These are phyloP conservation scores for Heliamphora pulchella DNA, from an alignment of 179 eudicot genomes.

Conservation along the genomic window DNA sequence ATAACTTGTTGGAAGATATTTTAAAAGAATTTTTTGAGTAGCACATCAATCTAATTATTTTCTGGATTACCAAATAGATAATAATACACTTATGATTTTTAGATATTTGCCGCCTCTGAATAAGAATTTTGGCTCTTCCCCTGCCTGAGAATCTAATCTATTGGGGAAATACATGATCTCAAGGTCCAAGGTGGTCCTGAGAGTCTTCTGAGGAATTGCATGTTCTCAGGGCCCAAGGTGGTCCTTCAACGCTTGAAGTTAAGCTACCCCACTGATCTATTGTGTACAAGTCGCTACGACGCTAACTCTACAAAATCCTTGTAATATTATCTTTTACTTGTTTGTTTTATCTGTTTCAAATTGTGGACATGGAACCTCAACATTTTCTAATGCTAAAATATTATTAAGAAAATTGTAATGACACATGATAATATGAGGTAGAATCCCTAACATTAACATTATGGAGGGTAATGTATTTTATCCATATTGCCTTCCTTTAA, in stretches of 20 bases:
- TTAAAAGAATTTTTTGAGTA: no score
- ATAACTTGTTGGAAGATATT: no score
- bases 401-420: neutral
- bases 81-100: no score
- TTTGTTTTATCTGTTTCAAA: neutral
- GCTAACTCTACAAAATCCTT: neutral
- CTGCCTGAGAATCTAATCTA: no score
- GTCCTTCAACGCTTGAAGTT: neutral
- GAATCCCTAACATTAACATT: constrained; percentile 2
- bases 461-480: neutral
- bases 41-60: no score
- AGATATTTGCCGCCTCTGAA: no score
- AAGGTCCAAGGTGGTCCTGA: constrained; percentile 1
- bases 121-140: no score
- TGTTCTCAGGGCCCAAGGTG: neutral
- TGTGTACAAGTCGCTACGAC: neutral
- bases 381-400: neutral
- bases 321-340: neutral
- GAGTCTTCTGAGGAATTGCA: neutral
- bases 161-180: neutral
- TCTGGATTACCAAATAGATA: no score
- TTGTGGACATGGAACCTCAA: neutral
- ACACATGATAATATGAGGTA: neutral
- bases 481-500: neutral
- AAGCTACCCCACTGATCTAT: neutral